Percentiles rank a stretch among this genome's conserved stretches.
Evolutionary conservation across 768 basidiomycete genomes (phyloP).

Genomic region (Suillus hirtellus): DNA sequence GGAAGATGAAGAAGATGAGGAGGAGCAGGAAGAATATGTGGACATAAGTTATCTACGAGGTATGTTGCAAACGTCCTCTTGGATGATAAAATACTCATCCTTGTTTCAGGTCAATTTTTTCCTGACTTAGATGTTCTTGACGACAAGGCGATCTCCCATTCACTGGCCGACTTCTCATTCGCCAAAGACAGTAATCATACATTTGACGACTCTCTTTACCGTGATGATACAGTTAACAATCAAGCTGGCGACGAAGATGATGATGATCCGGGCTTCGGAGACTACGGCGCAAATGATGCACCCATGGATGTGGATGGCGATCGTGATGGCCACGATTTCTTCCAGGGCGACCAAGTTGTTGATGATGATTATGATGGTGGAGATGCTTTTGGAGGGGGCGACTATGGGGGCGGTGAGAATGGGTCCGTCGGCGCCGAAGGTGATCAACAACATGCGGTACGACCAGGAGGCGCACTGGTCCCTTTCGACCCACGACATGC

Average conservation of each 20-base stretch:
- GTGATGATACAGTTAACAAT: slow-evolving; percentile 47
- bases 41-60: slow-evolving; percentile 65
- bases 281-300: slow-evolving; percentile 25
- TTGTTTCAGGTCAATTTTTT: slow-evolving; percentile 61
- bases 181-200: slow-evolving; percentile 57
- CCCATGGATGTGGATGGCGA: slow-evolving; percentile 43
- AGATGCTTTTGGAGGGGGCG: slow-evolving; percentile 44
- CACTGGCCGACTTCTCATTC: slow-evolving; percentile 82
- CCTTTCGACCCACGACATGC: slow-evolving; percentile 86
- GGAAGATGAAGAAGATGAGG: slow-evolving; percentile 64
- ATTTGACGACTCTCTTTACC: slow-evolving; percentile 65
- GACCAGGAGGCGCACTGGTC: slow-evolving; percentile 50
- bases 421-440: slow-evolving; percentile 47
- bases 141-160: slow-evolving; percentile 75
- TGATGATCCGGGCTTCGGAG: slow-evolving; percentile 23
- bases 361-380: slow-evolving; percentile 47
- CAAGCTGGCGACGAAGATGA: slow-evolving; percentile 38
- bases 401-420: slow-evolving; percentile 38
- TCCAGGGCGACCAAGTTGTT: slow-evolving; percentile 60
- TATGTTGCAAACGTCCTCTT: slow-evolving; percentile 33
- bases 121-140: slow-evolving; percentile 66
- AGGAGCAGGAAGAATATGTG: slow-evolving; percentile 69
- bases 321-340: slow-evolving; percentile 56
- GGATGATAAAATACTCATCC: slow-evolving; percentile 12
- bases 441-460: slow-evolving; percentile 39